Evolutionary conservation across 108 stramenopile species (phyloP), one percentile per base, ranked within the genome.

Genomic region (Nitzschia sp.): DNA sequence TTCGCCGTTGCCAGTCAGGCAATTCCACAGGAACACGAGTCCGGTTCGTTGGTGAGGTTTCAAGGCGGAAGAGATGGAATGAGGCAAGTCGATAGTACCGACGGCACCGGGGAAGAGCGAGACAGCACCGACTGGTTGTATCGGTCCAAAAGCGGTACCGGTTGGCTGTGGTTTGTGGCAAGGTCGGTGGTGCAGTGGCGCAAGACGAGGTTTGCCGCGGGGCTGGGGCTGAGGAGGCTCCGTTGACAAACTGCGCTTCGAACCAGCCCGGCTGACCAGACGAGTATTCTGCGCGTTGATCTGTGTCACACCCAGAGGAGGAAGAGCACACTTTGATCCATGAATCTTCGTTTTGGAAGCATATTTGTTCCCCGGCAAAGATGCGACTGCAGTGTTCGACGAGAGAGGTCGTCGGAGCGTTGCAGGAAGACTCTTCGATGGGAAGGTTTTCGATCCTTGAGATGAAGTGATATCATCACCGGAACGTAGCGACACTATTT

Each of bases 11-110:
- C 84, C 86, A 2, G 83, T 83, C n/a, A 92, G 66, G 70, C 83
- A 85, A 66, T 87, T 87, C 91, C 91, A 92, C 3, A 92, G 60
- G 71, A 92, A 92, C 9, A 59, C 71, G 46, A 92, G 83, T 6
- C 88, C 91, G 47, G 71, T 71, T 3, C 78, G 32, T 71, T 92
- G 91, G 71, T 92, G 88, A 4, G 87, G 88, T 46, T 77, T 77
- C 23, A 92, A 66, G 23, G 54, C 64, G 13, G 48, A 46, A 21
- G 67, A 62, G 23, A 89, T 70, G 27, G 83, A 86, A 36, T 77
- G 33, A 15, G 88, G 88, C 9, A 81, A 64, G 23, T 54, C 68
- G 11, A 81, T 55, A 18, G 63, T 73, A 11, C 79, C 81, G 27
- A 71, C 38, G 21, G 83, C 81, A 21, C 71, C 78, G 17, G 81